Evolutionary conservation across 2,329 filamentous ascomycete genomes (phyloP), one percentile per base, ranked within the genome.

Genomic region (Lachnellula occidentalis): DNA sequence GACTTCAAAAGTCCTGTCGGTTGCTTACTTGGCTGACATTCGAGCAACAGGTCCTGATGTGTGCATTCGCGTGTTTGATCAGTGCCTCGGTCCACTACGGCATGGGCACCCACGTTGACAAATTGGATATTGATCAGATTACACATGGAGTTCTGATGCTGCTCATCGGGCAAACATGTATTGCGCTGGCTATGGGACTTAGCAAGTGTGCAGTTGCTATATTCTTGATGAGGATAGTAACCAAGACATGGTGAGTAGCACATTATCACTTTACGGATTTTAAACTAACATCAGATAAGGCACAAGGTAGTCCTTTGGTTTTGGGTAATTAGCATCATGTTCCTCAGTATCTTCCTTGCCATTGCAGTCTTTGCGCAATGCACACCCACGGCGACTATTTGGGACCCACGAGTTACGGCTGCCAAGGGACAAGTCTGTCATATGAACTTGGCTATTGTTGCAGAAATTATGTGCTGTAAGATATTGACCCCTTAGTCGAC

Each of bases 131-230:
- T n/a, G 37, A 41, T 3, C 15, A 41, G 15, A 17, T 41, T n/a
- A n/a, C 37, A 7, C 37, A 41, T 15, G 37, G 37, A 41, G 9
- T 41, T 19, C 9, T 41, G 15, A n/a, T n/a, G 15, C 2, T 41
- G 5, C 37, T 51, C 19, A 34, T 34, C 21, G 49, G 49, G 9
- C 49, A 51, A 31, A 19, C 49, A 6, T 19, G 9, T 31, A 34
- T 27, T 17, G 22, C 42, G 4, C n/a, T 51, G 24, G 49, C 39
- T 12, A 51, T 51, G 21, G 22, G 37, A 4, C 41, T 39, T 34
- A 51, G 49, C 39, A 51, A 51, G 34, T 34, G 27, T 45, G 41
- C 49, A 17, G 49, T 51, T 24, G 49, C 49, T 9, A 17, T 51
- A 19, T 51, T 50, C 42, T 39, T 51, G 24, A 22, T 51, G 22